Evolutionary conservation across 176 grass and related monocot genomes (phyloP).

Genomic region (Luzula sylvatica): DNA sequence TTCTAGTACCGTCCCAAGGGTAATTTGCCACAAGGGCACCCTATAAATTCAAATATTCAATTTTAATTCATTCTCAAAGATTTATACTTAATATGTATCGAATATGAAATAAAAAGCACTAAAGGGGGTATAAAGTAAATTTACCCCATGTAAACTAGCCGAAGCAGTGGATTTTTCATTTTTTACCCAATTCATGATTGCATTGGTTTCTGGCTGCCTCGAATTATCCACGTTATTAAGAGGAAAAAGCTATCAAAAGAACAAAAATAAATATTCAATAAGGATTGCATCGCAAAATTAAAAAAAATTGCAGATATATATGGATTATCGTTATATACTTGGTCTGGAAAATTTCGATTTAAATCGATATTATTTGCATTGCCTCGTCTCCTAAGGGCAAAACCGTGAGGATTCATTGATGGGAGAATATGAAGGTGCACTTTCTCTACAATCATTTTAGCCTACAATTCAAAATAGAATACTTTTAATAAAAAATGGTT

Average conservation of each 20-base stretch:
- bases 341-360: conserved; percentile 93
- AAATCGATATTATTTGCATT: conserved; percentile 94
- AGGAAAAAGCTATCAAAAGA: conserved; percentile 54
- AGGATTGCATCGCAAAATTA: neutral
- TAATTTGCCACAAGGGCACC: conserved; percentile 99
- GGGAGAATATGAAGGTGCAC: conserved; percentile 93
- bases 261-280: conserved; percentile 16
- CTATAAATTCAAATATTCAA: conserved; percentile 26
- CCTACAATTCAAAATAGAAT: conserved; percentile 26
- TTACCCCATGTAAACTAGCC: no score
- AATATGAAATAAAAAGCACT: no score
- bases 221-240: conserved; percentile 46
- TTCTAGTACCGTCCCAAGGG: conserved; percentile 91
- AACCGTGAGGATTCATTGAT: conserved; percentile 92
- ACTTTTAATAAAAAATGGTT: no score
- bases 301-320: neutral
- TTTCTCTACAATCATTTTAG: conserved; percentile 74
- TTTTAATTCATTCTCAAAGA: neutral
- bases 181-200: conserved; percentile 51
- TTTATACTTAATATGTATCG: neutral
- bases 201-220: conserved; percentile 91
- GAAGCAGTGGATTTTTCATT: neutral
- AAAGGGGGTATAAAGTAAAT: no score
- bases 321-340: conserved; percentile 41
- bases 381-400: conserved; percentile 78